Conservation (phyloP, 345 rosid genomes). For the Salix koriyanagi region DNA sequence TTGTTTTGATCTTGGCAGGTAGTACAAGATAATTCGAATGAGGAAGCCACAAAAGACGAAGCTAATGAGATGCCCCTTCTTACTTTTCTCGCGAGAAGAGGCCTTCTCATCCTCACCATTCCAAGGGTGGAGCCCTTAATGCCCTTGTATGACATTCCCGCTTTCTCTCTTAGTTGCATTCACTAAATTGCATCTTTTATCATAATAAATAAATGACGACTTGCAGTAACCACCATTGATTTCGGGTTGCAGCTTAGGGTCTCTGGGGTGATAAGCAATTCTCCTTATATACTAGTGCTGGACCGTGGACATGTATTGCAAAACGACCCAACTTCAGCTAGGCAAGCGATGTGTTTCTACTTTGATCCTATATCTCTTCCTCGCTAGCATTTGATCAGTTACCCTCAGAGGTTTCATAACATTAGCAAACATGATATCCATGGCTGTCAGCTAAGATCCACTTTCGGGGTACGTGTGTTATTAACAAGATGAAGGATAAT, state of each 20-base stretch:
- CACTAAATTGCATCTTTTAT: too few relatives aligned
- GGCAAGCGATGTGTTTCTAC: constrained; percentile 43
- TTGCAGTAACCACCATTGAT: neutral
- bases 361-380: constrained; percentile 29
- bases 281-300: constrained; percentile 31
- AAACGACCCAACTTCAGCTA: constrained; percentile 46
- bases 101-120: constrained; percentile 35
- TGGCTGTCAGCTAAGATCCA: constrained; percentile 18
- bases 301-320: constrained; percentile 49
- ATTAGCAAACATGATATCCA: constrained; percentile 35
- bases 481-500: too few relatives aligned
- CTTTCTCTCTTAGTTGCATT: neutral
- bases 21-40: constrained; percentile 9
- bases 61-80: constrained; percentile 25
- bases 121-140: constrained; percentile 52
- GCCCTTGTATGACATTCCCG: constrained; percentile 29
- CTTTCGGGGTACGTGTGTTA: constrained; percentile 25
- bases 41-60: neutral
- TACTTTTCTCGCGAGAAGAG: constrained; percentile 44
- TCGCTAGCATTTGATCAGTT: constrained; percentile 38
- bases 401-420: constrained; percentile 38
- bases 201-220: too few relatives aligned
- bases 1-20: constrained; percentile 9
- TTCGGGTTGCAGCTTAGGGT: constrained; percentile 33
- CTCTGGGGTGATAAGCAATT: constrained; percentile 39